Evolutionary conservation across 345 rosid genomes (phyloP).

Genomic region (Eucalyptus guilfoylei): DNA sequence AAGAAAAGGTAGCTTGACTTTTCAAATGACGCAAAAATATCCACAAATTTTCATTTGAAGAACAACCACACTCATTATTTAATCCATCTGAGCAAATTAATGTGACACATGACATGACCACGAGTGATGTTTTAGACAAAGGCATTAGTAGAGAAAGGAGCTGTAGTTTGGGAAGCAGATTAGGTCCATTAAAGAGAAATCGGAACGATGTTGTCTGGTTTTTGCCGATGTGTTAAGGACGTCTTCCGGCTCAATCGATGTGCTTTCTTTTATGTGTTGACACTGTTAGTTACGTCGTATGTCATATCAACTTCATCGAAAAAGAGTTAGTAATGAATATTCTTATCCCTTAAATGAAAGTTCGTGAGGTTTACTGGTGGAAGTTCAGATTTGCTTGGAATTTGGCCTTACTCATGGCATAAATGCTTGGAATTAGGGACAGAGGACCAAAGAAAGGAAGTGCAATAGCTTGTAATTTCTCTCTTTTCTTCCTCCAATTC

Average conservation of each 20-base stretch:
- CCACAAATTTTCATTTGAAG: not conserved
- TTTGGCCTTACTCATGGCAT: not conserved
- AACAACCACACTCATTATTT: not conserved
- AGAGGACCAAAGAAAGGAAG: not conserved
- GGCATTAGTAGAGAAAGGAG: not conserved
- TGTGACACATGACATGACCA: not conserved
- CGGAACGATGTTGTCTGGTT: not conserved
- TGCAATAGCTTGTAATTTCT: not conserved
- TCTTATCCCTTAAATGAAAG: not conserved
- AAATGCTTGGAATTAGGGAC: not conserved
- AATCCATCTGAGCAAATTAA: not conserved
- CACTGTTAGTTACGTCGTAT: not conserved
- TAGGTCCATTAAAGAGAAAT: not conserved
- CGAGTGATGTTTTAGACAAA: not conserved
- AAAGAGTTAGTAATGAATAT: not conserved
- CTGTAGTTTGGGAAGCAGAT: not conserved
- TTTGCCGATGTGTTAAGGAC: accelerated
- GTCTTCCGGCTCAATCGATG: not conserved
- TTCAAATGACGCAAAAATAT: not conserved
- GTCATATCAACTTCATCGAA: not conserved
- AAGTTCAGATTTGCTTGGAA: not conserved
- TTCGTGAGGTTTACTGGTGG: accelerated
- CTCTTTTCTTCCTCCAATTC: not conserved
- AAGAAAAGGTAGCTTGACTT: not conserved
- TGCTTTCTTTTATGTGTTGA: not conserved